A percentile compares a stretch with the other conserved stretches of the same genome.
Evolutionary conservation across 805 yeast genomes (phyloP).

Genomic region (Yarrowia hollandica): DNA sequence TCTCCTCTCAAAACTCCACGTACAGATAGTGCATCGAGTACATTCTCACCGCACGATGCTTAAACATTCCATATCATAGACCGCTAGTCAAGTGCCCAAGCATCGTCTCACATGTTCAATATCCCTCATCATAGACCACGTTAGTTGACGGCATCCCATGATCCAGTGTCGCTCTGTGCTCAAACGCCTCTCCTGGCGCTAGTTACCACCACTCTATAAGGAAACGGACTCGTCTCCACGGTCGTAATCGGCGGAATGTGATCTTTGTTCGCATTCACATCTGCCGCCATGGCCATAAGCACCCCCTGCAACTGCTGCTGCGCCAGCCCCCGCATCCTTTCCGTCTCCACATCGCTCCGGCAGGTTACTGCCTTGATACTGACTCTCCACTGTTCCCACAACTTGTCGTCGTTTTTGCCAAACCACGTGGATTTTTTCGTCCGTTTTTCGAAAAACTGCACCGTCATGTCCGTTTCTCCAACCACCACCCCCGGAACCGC

Average conservation of each 20-base stretch:
- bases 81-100: too few relatives aligned
- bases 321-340: slow-evolving; percentile 35
- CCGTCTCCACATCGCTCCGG: slow-evolving; percentile 8
- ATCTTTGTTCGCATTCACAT: slow-evolving; percentile 56
- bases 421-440: slow-evolving; percentile 30
- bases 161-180: too few relatives aligned
- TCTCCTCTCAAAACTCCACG: too few relatives aligned
- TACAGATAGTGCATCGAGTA: too few relatives aligned
- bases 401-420: slow-evolving; percentile 43
- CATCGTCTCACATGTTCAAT: too few relatives aligned
- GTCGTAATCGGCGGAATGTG: slow-evolving; percentile 77
- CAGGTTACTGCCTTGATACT: slow-evolving; percentile 40
- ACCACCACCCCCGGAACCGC: not conserved
- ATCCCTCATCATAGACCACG: too few relatives aligned
- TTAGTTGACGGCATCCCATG: too few relatives aligned
- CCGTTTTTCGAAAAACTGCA: slow-evolving; percentile 40
- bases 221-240: slow-evolving; percentile 66
- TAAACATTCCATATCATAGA: too few relatives aligned
- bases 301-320: slow-evolving; percentile 45
- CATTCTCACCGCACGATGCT: too few relatives aligned
- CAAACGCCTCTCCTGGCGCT: slow-evolving; percentile 29
- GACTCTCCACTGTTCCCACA: slow-evolving; percentile 75
- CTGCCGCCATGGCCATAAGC: slow-evolving; percentile 50
- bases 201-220: slow-evolving; percentile 46
- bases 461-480: slow-evolving; percentile 30